phyloP scores from a whole-genome alignment of 2,329 filamentous ascomycete species.

The Cladosporium sp. region DNA sequence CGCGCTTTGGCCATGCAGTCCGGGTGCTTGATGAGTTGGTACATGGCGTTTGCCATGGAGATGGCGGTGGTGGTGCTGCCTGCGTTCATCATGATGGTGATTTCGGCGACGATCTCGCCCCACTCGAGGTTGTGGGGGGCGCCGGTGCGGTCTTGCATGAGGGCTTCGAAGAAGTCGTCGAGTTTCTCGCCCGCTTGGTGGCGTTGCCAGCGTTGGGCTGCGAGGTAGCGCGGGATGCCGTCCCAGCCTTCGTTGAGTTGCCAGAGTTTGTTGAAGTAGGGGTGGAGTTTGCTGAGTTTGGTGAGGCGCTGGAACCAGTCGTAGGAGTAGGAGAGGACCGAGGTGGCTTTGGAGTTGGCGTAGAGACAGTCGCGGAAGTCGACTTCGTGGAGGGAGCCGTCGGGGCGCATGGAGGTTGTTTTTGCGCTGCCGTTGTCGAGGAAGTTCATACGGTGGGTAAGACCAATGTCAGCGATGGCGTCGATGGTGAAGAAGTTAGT shows the following conservation, averaged over 20 bases:
- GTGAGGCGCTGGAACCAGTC: conserved; percentile 47
- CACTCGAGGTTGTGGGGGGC: conserved; percentile 46
- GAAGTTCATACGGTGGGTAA: conserved; percentile 34
- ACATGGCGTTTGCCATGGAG: conserved; percentile 51
- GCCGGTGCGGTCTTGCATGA: conserved; percentile 50
- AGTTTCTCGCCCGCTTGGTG: conserved; percentile 51
- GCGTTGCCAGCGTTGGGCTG: conserved; percentile 40
- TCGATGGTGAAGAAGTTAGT: conserved; percentile 35
- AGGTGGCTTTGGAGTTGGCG: conserved; percentile 47
- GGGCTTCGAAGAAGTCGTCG: conserved; percentile 54
- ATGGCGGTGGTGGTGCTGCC: conserved; percentile 51
- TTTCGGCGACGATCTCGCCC: conserved; percentile 56
- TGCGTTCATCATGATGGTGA: conserved; percentile 35
- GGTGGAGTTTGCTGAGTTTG: conserved; percentile 43
- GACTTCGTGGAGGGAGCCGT: conserved; percentile 42
- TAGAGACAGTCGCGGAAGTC: conserved; percentile 50
- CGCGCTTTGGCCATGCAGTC: conserved; percentile 36
- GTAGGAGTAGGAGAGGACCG: conserved; percentile 48
- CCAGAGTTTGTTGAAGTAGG: conserved; percentile 39
- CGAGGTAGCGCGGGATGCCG: conserved; percentile 45
- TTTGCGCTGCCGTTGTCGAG: conserved; percentile 33
- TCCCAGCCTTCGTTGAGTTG: conserved; percentile 40
- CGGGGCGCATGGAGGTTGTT: conserved; percentile 21
- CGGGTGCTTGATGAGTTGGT: conserved; percentile 48
- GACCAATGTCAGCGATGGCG: conserved; percentile 37